phyloP scores from a whole-genome alignment of 108 stramenopile species.

The Nitzschia inconspicua region DNA sequence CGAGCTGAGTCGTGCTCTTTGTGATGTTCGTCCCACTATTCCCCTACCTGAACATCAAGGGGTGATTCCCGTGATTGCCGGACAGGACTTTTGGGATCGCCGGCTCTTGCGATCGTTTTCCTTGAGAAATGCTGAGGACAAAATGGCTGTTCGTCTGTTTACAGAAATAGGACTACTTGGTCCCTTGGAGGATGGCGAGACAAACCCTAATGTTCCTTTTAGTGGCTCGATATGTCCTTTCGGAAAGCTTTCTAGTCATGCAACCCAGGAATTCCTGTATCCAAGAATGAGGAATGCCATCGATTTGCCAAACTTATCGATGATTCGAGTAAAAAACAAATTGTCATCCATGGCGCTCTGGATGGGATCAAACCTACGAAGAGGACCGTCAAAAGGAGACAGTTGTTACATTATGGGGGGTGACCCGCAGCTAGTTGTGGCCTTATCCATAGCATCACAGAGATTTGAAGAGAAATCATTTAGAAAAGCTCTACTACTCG shows the following conservation, averaged over 20 bases:
- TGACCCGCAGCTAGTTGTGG: too few species aligned
- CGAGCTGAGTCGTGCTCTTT: too few species aligned
- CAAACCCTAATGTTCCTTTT: neutral
- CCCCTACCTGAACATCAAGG: neutral
- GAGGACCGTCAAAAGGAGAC: too few species aligned
- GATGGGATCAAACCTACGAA: constrained; percentile 6
- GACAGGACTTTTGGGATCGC: too few species aligned
- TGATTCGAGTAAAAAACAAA: neutral
- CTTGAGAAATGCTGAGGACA: neutral
- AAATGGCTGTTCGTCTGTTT: neutral
- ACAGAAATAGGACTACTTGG: too few species aligned
- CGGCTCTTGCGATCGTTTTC: constrained; percentile 20
- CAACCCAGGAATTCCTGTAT: neutral
- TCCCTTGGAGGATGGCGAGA: neutral
- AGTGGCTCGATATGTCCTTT: neutral
- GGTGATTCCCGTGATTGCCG: too few species aligned
- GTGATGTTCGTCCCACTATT: too few species aligned
- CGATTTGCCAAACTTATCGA: too few species aligned
- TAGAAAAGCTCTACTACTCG: neutral
- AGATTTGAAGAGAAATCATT: constrained; percentile 15
- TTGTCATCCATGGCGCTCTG: neutral
- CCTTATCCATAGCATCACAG: neutral
- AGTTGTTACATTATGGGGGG: neutral
- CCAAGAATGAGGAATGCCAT: neutral
- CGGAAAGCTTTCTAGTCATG: too few species aligned